phyloP scores from a whole-genome alignment of 1,284 basidiomycete genomes.

The Cryptococcus sp. region DNA sequence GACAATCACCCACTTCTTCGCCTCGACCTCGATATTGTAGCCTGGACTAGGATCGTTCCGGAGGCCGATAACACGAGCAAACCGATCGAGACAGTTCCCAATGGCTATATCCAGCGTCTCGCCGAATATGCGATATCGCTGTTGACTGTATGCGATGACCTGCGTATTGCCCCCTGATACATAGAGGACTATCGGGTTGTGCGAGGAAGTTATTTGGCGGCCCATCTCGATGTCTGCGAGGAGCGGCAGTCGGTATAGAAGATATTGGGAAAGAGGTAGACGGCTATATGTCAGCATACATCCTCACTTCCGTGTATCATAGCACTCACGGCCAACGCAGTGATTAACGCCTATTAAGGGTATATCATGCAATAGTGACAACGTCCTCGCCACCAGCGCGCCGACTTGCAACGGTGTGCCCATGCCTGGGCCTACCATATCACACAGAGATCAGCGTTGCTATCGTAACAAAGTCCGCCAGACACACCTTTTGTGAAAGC shows the following conservation, averaged over 20 bases:
- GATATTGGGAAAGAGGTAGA: slow-evolving; percentile 2
- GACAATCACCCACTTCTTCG: slow-evolving; percentile 68
- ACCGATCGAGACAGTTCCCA: slow-evolving; percentile 96
- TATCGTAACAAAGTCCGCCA: background rate
- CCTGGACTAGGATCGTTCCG: slow-evolving; percentile 96
- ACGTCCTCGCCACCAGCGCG: slow-evolving; percentile 89
- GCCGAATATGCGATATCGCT: slow-evolving; percentile 97
- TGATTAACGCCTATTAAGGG: slow-evolving; percentile 97
- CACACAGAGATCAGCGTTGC: background rate
- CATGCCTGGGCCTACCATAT: slow-evolving; percentile 85
- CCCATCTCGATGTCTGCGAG: slow-evolving; percentile 96
- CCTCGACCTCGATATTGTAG: slow-evolving; percentile 97
- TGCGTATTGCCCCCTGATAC: slow-evolving; percentile 99
- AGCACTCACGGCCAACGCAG: slow-evolving; percentile 86
- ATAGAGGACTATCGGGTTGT: slow-evolving; percentile 95
- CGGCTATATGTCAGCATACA: slow-evolving; percentile 1
- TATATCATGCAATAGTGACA: slow-evolving; percentile 83
- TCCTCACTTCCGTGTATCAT: background rate
- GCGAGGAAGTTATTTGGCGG: slow-evolving; percentile 87
- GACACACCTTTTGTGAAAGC: slow-evolving; percentile 89
- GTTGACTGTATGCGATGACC: slow-evolving; percentile 96
- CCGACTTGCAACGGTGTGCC: slow-evolving; percentile 95
- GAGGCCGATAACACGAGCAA: slow-evolving; percentile 92
- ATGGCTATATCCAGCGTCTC: slow-evolving; percentile 99
- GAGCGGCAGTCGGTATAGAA: background rate